A percentile compares a stretch with the other conserved stretches of the same genome.
Evolutionary conservation across 768 basidiomycete genomes (phyloP).

Genomic region (Russula brevipes): DNA sequence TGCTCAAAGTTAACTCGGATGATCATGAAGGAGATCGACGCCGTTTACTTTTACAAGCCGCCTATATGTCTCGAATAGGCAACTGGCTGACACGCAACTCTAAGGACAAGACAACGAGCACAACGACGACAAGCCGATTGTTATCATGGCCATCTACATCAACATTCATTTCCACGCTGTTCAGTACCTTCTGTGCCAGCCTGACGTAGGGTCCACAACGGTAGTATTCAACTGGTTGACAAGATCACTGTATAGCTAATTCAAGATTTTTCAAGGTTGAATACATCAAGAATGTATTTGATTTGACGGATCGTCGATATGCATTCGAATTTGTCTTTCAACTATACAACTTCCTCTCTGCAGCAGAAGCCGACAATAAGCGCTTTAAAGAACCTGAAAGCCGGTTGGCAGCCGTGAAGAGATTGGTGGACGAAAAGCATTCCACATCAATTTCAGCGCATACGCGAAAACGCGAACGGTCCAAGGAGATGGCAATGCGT

Average conservation of each 20-base stretch:
- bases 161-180: not conserved
- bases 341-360: not conserved
- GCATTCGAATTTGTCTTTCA: not conserved
- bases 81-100: too few species aligned
- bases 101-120: too few species aligned
- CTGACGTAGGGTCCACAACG: not conserved
- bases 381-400: not conserved
- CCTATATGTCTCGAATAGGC: not conserved
- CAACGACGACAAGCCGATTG: not conserved
- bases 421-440: not conserved
- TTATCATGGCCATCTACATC: not conserved
- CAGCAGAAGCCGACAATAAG: not conserved
- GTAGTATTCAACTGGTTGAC: conserved; percentile 2
- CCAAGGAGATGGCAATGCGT: too few species aligned
- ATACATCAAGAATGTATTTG: not conserved
- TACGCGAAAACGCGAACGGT: too few species aligned
- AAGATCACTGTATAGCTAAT: not conserved
- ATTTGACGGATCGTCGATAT: not conserved
- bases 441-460: too few species aligned
- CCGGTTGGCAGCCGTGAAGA: not conserved
- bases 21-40: not conserved
- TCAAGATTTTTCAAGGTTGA: not conserved
- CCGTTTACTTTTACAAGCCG: not conserved
- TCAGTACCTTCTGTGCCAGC: not conserved
- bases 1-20: not conserved